Conservation (phyloP, 805 yeast genomes). For the Priceomyces carsonii region DNA sequence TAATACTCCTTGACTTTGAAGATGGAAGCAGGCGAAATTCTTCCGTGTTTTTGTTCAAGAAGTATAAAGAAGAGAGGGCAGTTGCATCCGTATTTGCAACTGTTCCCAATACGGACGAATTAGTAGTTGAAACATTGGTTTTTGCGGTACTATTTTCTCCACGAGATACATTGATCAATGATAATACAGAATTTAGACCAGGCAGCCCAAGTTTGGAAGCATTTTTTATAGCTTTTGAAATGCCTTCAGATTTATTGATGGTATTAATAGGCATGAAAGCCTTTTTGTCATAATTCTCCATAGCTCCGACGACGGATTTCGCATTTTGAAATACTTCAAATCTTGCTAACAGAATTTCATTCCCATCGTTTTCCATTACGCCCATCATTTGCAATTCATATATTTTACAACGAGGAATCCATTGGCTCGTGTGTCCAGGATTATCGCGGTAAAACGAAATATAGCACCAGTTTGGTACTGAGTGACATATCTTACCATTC, state of each 20-base stretch:
- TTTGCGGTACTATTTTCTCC: constrained; percentile 17
- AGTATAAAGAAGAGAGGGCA: constrained; percentile 40
- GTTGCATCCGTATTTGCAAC: constrained; percentile 34
- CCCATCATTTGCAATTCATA: constrained; percentile 99
- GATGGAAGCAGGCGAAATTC: constrained; percentile 11
- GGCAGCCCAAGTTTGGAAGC: no score
- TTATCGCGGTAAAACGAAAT: constrained; percentile 83
- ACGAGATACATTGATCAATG: constrained; percentile 23
- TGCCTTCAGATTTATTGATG: background rate
- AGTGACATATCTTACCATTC: constrained; percentile 55
- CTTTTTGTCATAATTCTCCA: constrained; percentile 66
- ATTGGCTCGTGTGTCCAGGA: constrained; percentile 47
- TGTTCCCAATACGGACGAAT: constrained; percentile 37
- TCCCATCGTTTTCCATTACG: constrained; percentile 85
- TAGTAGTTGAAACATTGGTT: constrained; percentile 31
- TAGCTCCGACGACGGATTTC: constrained; percentile 53
- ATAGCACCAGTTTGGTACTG: constrained; percentile 95
- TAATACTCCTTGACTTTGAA: constrained; percentile 5
- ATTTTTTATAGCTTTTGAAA: constrained; percentile 13
- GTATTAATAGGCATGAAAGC: constrained; percentile 43
- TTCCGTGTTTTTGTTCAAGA: constrained; percentile 30
- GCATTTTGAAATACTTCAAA: constrained; percentile 38
- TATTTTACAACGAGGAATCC: constrained; percentile 94
- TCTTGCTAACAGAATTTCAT: constrained; percentile 65
- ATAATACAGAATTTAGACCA: constrained; percentile 25